phyloP scores from a whole-genome alignment of 192 early-diverging fungal genomes.

The Geranomyces variabilis region DNA sequence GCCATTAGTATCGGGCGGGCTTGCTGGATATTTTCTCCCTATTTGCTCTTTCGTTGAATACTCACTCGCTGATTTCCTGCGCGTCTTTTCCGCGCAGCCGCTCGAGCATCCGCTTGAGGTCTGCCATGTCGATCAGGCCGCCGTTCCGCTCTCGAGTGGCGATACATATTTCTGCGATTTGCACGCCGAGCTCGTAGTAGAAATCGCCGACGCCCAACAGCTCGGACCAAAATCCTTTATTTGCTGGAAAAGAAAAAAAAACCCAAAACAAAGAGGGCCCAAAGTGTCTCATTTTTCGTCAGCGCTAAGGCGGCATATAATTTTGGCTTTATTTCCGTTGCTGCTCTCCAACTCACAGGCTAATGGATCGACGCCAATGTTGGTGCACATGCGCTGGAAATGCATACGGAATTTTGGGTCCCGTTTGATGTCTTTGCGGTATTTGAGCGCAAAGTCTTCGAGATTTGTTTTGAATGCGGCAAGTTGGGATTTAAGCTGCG shows the following conservation, averaged over 20 bases:
- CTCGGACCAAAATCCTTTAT: conserved; percentile 96
- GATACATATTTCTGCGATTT: conserved; percentile 89
- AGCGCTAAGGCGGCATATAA: background rate
- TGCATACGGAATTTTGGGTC: conserved; percentile 85
- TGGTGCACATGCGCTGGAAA: conserved; percentile 91
- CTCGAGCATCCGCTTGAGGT: conserved; percentile 74
- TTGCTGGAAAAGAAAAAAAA: conserved; percentile 55
- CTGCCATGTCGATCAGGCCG: conserved; percentile 85
- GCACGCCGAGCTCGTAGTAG: conserved; percentile 95
- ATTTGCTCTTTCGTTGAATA: background rate
- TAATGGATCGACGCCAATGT: conserved; percentile 93
- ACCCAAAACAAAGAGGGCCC: background rate
- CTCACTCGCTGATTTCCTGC: conserved; percentile 56
- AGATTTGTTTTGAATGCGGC: conserved; percentile 76
- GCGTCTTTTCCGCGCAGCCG: conserved; percentile 62
- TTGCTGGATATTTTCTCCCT: background rate
- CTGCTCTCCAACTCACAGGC: conserved; percentile 60
- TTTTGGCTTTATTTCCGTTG: background rate
- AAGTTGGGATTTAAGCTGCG: conserved; percentile 42
- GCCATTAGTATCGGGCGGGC: background rate
- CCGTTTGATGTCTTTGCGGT: conserved; percentile 85
- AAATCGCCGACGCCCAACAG: conserved; percentile 95
- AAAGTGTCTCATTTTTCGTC: background rate
- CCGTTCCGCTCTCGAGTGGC: conserved; percentile 83
- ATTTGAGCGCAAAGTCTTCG: conserved; percentile 81